These are phyloP conservation scores for Lolium multiflorum DNA, from an alignment of 176 grass and related monocot genomes.

Conservation along the genomic window DNA sequence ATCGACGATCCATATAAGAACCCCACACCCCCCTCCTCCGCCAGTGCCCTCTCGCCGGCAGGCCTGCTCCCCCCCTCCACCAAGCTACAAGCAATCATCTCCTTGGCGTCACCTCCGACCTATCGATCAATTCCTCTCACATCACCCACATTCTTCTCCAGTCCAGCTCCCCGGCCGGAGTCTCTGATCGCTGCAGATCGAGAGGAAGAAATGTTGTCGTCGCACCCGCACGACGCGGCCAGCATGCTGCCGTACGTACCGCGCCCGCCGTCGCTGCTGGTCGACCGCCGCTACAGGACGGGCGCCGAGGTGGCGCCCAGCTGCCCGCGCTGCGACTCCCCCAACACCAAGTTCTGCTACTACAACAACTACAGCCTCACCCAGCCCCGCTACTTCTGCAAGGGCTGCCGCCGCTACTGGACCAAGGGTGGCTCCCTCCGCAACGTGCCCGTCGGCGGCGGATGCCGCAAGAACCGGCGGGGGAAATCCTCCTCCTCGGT, in stretches of 20 bases:
- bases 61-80: not conserved
- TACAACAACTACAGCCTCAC: slow-evolving; percentile 99
- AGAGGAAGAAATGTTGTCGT: slow-evolving; percentile 52
- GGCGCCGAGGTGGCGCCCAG: slow-evolving; percentile 67
- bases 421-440: slow-evolving; percentile 94
- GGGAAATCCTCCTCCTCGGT: slow-evolving; percentile 49
- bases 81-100: not conserved
- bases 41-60: slow-evolving; percentile 18
- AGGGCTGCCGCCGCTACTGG: slow-evolving; percentile 91
- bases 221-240: slow-evolving; percentile 45
- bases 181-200: slow-evolving; percentile 8
- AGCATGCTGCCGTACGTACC: slow-evolving; percentile 63
- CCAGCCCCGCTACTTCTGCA: slow-evolving; percentile 98
- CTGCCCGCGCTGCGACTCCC: slow-evolving; percentile 85
- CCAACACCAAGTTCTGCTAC: slow-evolving; percentile 98
- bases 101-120: not conserved
- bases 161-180: not conserved
- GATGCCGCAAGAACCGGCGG: slow-evolving; percentile 80
- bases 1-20: slow-evolving; percentile 50
- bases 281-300: slow-evolving; percentile 71
- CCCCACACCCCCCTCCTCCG: slow-evolving; percentile 16
- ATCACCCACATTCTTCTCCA: slow-evolving; percentile 32
- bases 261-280: slow-evolving; percentile 45
- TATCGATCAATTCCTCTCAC: slow-evolving; percentile 19
- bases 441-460: slow-evolving; percentile 84